A percentile compares a stretch with the other conserved stretches of the same genome.
These are phyloP conservation scores for Acanthamoeba sp. DNA, from an alignment of 208 protist species.

Conservation along the genomic window DNA sequence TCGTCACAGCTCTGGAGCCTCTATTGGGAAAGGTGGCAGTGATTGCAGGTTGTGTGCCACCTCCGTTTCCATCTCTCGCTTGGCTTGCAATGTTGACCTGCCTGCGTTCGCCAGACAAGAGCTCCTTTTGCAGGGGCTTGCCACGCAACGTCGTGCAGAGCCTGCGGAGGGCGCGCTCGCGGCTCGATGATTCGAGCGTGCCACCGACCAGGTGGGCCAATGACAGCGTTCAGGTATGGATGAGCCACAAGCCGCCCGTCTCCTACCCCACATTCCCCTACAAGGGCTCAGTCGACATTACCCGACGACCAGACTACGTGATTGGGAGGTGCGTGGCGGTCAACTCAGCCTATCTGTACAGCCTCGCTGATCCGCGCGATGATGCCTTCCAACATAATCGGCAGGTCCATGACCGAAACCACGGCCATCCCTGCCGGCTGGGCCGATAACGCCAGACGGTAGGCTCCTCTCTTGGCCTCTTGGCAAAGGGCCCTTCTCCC, in stretches of 20 bases:
- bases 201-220: neutral
- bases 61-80: neutral
- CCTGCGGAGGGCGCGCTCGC: constrained; percentile 16
- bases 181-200: neutral
- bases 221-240: constrained; percentile 51
- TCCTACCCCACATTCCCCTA: constrained; percentile 73
- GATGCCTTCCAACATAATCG: too few relatives aligned
- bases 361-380: too few relatives aligned
- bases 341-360: too few relatives aligned
- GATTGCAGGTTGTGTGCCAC: neutral
- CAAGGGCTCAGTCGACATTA: neutral
- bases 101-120: neutral
- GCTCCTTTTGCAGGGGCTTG: constrained; percentile 34
- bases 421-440: constrained; percentile 53
- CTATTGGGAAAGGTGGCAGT: neutral
- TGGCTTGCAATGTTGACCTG: neutral
- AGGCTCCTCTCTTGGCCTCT: too few relatives aligned
- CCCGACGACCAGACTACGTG: neutral
- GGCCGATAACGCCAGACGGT: constrained; percentile 10
- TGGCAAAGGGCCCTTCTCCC: too few relatives aligned
- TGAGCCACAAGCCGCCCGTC: constrained; percentile 68
- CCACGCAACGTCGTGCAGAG: constrained; percentile 30
- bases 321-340: neutral
- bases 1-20: constrained; percentile 58
- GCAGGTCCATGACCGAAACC: constrained; percentile 64